A percentile compares a stretch with the other conserved stretches of the same genome.
phyloP scores from a whole-genome alignment of 371 early-diverging fungal species.

The Mortierella sp. region DNA sequence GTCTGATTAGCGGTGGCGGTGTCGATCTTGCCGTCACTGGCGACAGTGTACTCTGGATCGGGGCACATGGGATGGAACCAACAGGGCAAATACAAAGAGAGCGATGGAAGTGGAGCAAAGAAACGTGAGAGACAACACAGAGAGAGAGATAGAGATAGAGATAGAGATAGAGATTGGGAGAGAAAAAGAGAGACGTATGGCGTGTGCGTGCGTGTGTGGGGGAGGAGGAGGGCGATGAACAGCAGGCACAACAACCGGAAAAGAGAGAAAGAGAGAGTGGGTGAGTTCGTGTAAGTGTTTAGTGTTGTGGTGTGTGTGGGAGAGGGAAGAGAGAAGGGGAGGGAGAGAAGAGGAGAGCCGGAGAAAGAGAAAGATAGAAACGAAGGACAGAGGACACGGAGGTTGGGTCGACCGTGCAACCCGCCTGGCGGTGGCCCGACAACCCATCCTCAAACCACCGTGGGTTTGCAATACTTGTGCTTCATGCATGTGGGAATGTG shows the following conservation, averaged over 20 bases:
- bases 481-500: too few relatives aligned
- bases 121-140: background rate
- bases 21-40: too few relatives aligned
- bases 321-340: background rate
- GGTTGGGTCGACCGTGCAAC: background rate
- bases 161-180: background rate
- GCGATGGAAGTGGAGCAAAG: background rate
- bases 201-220: background rate
- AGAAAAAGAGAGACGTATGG: conserved; percentile 1
- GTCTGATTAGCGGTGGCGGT: too few relatives aligned
- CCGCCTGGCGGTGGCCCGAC: too few relatives aligned
- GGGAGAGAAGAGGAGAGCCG: background rate
- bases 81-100: background rate
- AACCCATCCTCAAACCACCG: too few relatives aligned
- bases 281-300: background rate
- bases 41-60: too few relatives aligned
- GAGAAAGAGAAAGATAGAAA: background rate
- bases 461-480: too few relatives aligned
- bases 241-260: background rate
- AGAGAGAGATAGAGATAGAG: background rate
- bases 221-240: background rate
- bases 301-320: background rate
- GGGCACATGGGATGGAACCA: too few relatives aligned
- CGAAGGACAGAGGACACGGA: background rate
- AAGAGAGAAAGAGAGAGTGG: background rate